These are phyloP conservation scores for Saprolegnia parasitica DNA, from an alignment of 352 stramenopile genomes.

Conservation along the genomic window DNA sequence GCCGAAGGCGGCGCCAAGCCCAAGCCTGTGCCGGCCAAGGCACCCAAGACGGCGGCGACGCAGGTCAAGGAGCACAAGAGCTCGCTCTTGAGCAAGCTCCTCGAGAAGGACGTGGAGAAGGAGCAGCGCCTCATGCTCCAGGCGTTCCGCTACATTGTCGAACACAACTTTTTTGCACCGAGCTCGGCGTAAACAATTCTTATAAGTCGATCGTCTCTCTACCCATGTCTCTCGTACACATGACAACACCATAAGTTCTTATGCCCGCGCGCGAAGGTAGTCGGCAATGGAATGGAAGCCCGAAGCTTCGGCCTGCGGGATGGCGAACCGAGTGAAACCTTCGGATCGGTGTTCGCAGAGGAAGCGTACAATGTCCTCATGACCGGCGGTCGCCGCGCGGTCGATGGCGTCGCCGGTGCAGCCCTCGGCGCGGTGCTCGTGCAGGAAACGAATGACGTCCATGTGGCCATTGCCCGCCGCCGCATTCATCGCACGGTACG, in stretches of 20 bases:
- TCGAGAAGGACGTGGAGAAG: constrained; percentile 59
- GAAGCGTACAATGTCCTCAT: constrained; percentile 15
- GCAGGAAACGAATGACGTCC: constrained; percentile 14
- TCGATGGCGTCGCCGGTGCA: constrained; percentile 26
- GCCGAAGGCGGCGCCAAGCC: constrained; percentile 37
- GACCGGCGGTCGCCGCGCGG: constrained; percentile 2
- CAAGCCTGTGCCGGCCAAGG: constrained; percentile 29
- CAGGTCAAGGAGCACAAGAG: constrained; percentile 60
- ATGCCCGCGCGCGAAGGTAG: not conserved
- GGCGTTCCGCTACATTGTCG: constrained; percentile 60
- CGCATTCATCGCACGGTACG: constrained; percentile 18
- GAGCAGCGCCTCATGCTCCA: constrained; percentile 77
- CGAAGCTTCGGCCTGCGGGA: not conserved
- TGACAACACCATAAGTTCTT: too few relatives aligned
- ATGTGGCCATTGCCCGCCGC: constrained; percentile 5
- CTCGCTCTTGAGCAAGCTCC: constrained; percentile 67
- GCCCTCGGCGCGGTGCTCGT: constrained; percentile 7
- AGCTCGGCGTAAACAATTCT: not conserved
- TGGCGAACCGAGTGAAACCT: constrained; percentile 16
- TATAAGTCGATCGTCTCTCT: too few relatives aligned
- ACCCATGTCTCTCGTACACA: not conserved
- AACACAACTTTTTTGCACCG: constrained; percentile 48
- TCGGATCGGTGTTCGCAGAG: constrained; percentile 15
- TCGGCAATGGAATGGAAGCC: not conserved
- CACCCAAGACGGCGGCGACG: constrained; percentile 44